Evolutionary conservation across 2,329 filamentous ascomycete genomes (phyloP).

Genomic region (Pseudocercospora eumusae): DNA sequence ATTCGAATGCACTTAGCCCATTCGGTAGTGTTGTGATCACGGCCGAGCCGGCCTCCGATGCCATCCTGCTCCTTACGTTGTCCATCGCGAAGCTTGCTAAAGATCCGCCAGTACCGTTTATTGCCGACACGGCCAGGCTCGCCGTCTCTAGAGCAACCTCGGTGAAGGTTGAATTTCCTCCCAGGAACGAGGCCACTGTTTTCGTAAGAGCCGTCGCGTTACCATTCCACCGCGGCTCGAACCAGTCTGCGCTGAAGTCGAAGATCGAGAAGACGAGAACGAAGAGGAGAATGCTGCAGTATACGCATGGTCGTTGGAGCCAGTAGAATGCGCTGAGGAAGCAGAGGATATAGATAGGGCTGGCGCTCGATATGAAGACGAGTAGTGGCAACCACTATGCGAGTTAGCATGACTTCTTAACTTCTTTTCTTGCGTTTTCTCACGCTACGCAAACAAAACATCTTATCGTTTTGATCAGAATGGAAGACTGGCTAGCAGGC

Average conservation of each 20-base stretch:
- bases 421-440: not conserved
- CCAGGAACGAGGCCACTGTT: conserved; percentile 38
- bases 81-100: conserved; percentile 68
- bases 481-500: not conserved
- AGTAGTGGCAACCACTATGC: conserved; percentile 58
- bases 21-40: conserved; percentile 44
- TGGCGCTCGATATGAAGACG: conserved; percentile 53
- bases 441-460: conserved; percentile 19
- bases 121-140: conserved; percentile 46
- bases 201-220: conserved; percentile 38
- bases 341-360: conserved; percentile 53
- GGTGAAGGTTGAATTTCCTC: conserved; percentile 37
- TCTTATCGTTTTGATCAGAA: not conserved
- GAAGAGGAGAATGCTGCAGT: conserved; percentile 93
- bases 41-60: conserved; percentile 48
- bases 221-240: conserved; percentile 65
- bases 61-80: conserved; percentile 52
- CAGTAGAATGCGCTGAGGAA: conserved; percentile 86
- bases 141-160: conserved; percentile 68
- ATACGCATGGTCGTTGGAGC: conserved; percentile 93
- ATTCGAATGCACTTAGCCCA: conserved; percentile 74
- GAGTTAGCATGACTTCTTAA: conserved; percentile 55
- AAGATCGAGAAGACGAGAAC: conserved; percentile 96
- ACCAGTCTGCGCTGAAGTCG: conserved; percentile 91
- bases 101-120: conserved; percentile 70